Evolutionary conservation across 371 early-diverging fungal species (phyloP), one percentile per base, ranked within the genome.

Genomic region (Gilbertella persicaria): DNA sequence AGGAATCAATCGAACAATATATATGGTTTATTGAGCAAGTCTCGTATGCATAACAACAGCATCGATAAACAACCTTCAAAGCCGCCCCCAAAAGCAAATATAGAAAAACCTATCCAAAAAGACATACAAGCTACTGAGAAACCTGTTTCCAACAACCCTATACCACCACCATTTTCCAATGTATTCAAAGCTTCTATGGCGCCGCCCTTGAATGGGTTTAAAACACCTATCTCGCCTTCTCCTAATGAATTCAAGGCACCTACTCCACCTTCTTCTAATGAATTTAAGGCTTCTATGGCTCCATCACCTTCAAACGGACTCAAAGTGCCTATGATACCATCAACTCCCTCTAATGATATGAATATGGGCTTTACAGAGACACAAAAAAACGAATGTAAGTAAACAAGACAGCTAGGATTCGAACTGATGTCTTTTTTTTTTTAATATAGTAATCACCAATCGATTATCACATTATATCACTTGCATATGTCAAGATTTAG

Each of bases 381-480:
- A 7, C 45, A 45, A n/a, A 33, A 40, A 9, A 45, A 23, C 14
- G 42, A 39, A 26, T 40, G 58, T 58, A 37, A 51, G 50, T 33
- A 13, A 8, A 25, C 24, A 25, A 14, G n/a, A n/a, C n/a, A n/a
- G n/a, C n/a, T n/a, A n/a, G n/a, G n/a, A n/a, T n/a, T n/a, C n/a
- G n/a, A n/a, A n/a, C n/a, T n/a, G n/a, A n/a, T n/a, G n/a, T n/a
- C n/a, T n/a, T n/a, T n/a, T 23, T 33, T 19, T 7, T 10, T 16
- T 10, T 25, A 40, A 10, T 21, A 20, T 21, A 62, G 63, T 53
- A 9, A 36, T 37, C 4, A 35, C 50, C 17, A 54, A 42, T 39
- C 39, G 64, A 25, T 23, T 64, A 19, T 26, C 41, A 1, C 59
- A 64, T 25, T 64, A 64, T 30, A 53, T 64, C 3, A 30, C 24